phyloP scores from a whole-genome alignment of 2,329 filamentous ascomycete species.

The Parafenestella ontariensis region DNA sequence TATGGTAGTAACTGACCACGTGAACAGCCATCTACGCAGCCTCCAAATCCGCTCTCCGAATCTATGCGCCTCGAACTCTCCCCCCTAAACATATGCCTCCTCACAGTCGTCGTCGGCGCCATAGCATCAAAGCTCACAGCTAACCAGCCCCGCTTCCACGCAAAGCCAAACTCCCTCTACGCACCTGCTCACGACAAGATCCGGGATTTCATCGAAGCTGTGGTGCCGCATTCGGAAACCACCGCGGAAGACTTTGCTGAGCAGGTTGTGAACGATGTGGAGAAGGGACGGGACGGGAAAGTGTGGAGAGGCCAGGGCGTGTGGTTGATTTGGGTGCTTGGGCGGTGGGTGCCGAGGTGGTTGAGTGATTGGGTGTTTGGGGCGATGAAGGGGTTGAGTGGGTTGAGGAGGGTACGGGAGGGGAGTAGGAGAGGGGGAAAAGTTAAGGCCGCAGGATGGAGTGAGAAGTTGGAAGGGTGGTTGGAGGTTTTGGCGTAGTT shows the following conservation, averaged over 20 bases:
- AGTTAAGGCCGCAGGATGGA: background rate
- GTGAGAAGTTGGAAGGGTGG: background rate
- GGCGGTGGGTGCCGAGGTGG: background rate
- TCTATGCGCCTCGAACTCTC: constrained; percentile 24
- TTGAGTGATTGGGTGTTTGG: background rate
- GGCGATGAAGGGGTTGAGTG: background rate
- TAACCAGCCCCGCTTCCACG: background rate
- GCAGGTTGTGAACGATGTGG: background rate
- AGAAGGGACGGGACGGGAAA: background rate
- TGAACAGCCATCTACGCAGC: constrained; percentile 35
- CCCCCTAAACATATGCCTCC: constrained; percentile 22
- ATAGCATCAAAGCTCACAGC: constrained; percentile 11
- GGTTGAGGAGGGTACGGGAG: background rate
- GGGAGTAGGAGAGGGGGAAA: background rate
- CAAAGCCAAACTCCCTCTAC: background rate
- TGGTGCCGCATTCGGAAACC: background rate
- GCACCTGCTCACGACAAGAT: constrained; percentile 2
- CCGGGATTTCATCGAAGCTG: background rate
- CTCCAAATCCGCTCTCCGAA: constrained; percentile 44
- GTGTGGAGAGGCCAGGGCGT: constrained; percentile 1
- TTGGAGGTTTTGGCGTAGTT: background rate
- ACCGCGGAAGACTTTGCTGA: background rate
- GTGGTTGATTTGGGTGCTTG: background rate
- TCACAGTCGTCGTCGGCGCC: constrained; percentile 19
- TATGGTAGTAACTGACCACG: too few species aligned